A percentile compares a stretch with the other conserved stretches of the same genome.
Evolutionary conservation across 768 basidiomycete species (phyloP).

Genomic region (Porpolomopsis calyptriformis): DNA sequence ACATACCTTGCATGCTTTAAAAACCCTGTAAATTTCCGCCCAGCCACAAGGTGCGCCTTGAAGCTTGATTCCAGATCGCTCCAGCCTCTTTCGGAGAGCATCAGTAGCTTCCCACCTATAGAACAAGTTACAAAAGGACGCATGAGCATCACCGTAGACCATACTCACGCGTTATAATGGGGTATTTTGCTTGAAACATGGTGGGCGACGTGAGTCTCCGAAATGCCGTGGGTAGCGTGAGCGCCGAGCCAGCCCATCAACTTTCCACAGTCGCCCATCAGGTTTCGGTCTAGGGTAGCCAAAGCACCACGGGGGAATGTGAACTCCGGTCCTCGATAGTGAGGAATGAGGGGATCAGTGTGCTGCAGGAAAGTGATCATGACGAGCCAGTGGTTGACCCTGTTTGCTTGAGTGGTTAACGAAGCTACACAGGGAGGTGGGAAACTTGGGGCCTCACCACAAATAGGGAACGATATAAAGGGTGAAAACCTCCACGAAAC

Average conservation of each 20-base stretch:
- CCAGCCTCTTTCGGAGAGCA: constrained; percentile 70
- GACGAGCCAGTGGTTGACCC: constrained; percentile 92
- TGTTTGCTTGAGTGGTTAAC: constrained; percentile 15
- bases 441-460: constrained; percentile 33
- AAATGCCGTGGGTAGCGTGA: constrained; percentile 81
- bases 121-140: constrained; percentile 1
- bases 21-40: constrained; percentile 71
- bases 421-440: constrained; percentile 2
- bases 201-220: constrained; percentile 87
- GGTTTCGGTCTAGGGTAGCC: constrained; percentile 76
- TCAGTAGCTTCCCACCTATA: constrained; percentile 80
- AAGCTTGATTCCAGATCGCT: constrained; percentile 49
- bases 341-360: constrained; percentile 90
- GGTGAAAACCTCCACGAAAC: constrained; percentile 64
- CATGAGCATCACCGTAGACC: not conserved
- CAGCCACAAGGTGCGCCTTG: constrained; percentile 70
- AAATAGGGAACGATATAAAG: constrained; percentile 85
- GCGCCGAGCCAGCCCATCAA: constrained; percentile 82
- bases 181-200: constrained; percentile 94
- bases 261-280: constrained; percentile 67
- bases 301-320: constrained; percentile 92
- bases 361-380: constrained; percentile 97
- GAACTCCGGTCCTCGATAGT: constrained; percentile 84
- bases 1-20: constrained; percentile 62
- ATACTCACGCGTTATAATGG: constrained; percentile 71